Conservation (phyloP, 495 filamentous ascomycete species). For the Staphylotrichum longicolle region DNA sequence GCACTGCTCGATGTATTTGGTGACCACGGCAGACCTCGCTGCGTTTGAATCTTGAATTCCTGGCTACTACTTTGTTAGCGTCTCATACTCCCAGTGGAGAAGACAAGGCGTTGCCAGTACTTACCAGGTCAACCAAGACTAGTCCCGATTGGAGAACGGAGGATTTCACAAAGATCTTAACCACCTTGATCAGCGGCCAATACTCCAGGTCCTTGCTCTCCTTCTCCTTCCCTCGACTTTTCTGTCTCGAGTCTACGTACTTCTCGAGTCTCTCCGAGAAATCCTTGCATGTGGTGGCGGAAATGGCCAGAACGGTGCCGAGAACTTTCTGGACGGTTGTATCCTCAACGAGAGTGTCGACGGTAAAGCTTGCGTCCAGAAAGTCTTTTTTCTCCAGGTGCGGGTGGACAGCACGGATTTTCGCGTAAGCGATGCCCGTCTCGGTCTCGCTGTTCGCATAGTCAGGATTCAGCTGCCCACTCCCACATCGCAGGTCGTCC, state of each 20-base stretch:
- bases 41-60: constrained; percentile 65
- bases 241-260: too few species aligned
- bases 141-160: constrained; percentile 58
- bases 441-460: constrained; percentile 47
- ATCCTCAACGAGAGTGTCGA: too few species aligned
- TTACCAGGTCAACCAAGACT: constrained; percentile 62
- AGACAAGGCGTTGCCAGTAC: constrained; percentile 48
- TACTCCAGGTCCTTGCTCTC: too few species aligned
- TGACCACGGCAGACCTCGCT: constrained; percentile 58
- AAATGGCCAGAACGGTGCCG: too few species aligned
- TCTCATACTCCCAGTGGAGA: constrained; percentile 62
- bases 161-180: constrained; percentile 58
- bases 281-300: too few species aligned
- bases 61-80: constrained; percentile 61
- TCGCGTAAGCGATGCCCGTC: constrained; percentile 60
- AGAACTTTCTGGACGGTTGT: too few species aligned
- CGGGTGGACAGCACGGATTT: constrained; percentile 67
- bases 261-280: too few species aligned
- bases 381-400: too few species aligned
- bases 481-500: constrained; percentile 52
- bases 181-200: constrained; percentile 67
- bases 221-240: too few species aligned
- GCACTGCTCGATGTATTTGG: constrained; percentile 59
- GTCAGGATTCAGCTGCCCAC: constrained; percentile 45
- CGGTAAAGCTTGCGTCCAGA: too few species aligned